Conservation (phyloP, 176 grass and related monocot species). For the Chloris gayana region DNA sequence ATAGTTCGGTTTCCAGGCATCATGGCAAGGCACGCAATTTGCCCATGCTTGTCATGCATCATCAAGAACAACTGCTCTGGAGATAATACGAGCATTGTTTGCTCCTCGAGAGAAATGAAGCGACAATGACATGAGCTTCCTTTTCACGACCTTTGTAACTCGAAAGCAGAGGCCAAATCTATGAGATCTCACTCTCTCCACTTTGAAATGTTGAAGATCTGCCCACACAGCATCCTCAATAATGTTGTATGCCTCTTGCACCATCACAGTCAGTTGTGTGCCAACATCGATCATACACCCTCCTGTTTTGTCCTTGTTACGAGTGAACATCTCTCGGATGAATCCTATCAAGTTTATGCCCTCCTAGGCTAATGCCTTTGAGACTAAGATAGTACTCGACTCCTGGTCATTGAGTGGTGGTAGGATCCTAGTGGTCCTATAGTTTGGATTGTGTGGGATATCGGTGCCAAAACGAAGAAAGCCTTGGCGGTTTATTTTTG, state of each 20-base stretch:
- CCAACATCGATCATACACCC: neutral
- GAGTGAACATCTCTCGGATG: neutral
- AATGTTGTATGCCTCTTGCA: neutral
- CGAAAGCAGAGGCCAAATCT: neutral
- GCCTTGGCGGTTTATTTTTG: neutral
- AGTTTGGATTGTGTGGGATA: neutral
- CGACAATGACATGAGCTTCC: neutral
- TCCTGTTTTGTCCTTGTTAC: neutral
- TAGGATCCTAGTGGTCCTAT: neutral
- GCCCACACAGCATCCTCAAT: neutral
- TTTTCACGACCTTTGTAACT: neutral
- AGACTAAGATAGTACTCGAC: neutral
- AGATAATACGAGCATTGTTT: neutral
- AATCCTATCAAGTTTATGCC: neutral
- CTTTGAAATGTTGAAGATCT: neutral
- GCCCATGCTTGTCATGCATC: neutral
- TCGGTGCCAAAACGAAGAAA: neutral
- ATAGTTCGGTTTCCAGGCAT: neutral
- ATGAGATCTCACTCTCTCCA: neutral
- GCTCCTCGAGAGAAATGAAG: neutral
- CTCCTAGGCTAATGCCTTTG: neutral
- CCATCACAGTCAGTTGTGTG: neutral
- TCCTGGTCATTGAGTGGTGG: neutral
- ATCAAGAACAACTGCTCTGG: neutral
- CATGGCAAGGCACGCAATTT: neutral